These are phyloP conservation scores for Chrysoporthe austroafricana DNA, from an alignment of 2,329 filamentous ascomycete species.

Conservation along the genomic window DNA sequence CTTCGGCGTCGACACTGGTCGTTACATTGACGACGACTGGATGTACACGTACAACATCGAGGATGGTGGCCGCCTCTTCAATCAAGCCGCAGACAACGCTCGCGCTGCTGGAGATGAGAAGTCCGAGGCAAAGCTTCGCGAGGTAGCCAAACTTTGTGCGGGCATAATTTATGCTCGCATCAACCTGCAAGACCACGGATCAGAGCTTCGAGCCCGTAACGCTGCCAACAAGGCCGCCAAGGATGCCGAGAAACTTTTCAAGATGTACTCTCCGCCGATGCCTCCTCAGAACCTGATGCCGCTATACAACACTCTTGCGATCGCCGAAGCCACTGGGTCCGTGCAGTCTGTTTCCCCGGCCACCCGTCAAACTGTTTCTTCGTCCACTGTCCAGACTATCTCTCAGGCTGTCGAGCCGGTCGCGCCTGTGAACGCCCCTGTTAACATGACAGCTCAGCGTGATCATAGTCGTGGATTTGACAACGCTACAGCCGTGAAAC, in stretches of 20 bases:
- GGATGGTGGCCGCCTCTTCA: neutral
- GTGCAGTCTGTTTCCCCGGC: neutral
- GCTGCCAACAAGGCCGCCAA: slow-evolving; percentile 6
- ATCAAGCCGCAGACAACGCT: slow-evolving; percentile 2
- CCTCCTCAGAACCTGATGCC: neutral
- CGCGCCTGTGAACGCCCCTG: neutral
- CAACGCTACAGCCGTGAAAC: neutral
- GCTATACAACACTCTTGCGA: no score
- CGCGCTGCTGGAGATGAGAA: neutral
- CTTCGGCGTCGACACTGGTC: neutral
- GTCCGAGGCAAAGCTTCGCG: slow-evolving; percentile 10
- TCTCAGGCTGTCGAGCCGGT: neutral
- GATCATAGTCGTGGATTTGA: neutral
- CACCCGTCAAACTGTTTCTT: neutral
- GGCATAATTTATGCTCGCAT: neutral
- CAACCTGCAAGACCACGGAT: neutral
- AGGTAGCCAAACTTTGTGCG: slow-evolving; percentile 4
- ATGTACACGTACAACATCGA: slow-evolving; percentile 8
- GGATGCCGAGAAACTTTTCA: neutral
- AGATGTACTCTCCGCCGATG: neutral
- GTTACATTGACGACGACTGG: slow-evolving; percentile 4
- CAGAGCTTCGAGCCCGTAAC: neutral
- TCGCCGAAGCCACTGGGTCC: neutral
- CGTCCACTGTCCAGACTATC: neutral
- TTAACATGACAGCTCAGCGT: no score